Base-by-base conservation (phyloP, 1,284 basidiomycete species). In the Pisolithus thermaeus region DNA sequence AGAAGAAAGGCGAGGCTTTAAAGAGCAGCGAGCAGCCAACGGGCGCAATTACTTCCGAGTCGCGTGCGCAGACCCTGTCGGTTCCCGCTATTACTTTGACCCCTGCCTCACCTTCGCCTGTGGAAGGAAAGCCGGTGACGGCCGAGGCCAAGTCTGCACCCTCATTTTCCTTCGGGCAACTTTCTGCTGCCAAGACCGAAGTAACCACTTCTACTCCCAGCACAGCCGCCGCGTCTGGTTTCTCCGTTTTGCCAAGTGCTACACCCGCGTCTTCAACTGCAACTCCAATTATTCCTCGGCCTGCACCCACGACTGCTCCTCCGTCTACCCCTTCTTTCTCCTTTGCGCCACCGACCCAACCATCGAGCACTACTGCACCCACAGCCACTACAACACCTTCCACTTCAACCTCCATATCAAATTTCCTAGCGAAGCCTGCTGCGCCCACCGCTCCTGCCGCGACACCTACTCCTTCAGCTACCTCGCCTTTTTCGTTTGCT, bases 1-100 rank as follows among this genome's bases (percentile, higher is more conserved):
- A 71, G 56, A 73, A 70, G 57, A 68, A 69, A 41, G 25, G 14
- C 14, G 47, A 39, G 0, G 38, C 47, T 16, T 48, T 27, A 30
- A 64, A 56, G 46, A 16, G 18, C 14, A 16, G 35, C 20, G 52
- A 54, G 50, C 44, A 59, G 37, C 46, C 59, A n/a, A 49, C 59
- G 9, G 59, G 61, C 14, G 52, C 56, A 27, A 60, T 68, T 30
- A 61, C 65, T 7, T 44, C 62, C 47, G 64, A 58, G 46, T 51
- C 62, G 32, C 49, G 50, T 22, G 18, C 56, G 20, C 62, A 60
- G 35, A 25, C 62, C 11, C 51, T 60, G 12, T 42, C 55, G 40
- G 50, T 67, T 37, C 59, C 68, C 36, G 58, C 59, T 25, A 66
- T 69, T 18, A 63, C 58, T 16, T 47, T 68, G 30, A 70, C 69